Percentiles rank a stretch among this genome's conserved stretches.
phyloP scores from a whole-genome alignment of 2,329 filamentous ascomycete species.

The Paraphoma chrysanthemicola region DNA sequence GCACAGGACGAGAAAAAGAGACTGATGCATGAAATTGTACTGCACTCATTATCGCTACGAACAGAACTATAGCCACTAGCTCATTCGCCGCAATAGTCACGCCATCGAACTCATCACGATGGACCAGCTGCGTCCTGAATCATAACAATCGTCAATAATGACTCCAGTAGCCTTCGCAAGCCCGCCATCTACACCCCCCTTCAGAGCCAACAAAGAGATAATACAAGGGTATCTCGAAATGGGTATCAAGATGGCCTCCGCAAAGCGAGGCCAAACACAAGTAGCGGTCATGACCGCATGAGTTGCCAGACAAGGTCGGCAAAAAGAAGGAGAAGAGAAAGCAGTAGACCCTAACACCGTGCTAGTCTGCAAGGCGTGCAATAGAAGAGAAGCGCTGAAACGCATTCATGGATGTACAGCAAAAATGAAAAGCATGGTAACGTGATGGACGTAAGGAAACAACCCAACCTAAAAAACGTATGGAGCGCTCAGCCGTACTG shows the following conservation, averaged over 20 bases:
- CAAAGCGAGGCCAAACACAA: slow-evolving; percentile 1
- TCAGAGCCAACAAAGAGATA: slow-evolving; percentile 3
- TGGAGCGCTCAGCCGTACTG: slow-evolving; percentile 41
- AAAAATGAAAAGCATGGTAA: not conserved
- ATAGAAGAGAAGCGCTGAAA: slow-evolving; percentile 28
- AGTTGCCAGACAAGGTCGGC: slow-evolving; percentile 1
- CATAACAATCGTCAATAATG: too few species aligned
- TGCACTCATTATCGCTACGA: too few species aligned
- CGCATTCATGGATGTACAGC: not conserved
- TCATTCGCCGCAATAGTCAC: slow-evolving; percentile 3
- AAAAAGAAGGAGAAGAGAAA: not conserved
- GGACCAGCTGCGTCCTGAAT: not conserved
- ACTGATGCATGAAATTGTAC: too few species aligned
- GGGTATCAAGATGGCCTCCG: slow-evolving; percentile 29
- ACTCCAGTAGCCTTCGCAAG: not conserved
- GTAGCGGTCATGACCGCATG: slow-evolving; percentile 4
- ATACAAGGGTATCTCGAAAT: slow-evolving; percentile 33
- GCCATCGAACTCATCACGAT: slow-evolving; percentile 1
- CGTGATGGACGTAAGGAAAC: slow-evolving; percentile 17
- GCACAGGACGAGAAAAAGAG: too few species aligned
- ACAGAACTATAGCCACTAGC: not conserved
- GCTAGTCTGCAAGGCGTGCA: slow-evolving; percentile 17
- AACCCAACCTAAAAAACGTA: slow-evolving; percentile 16
- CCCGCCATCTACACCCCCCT: slow-evolving; percentile 14
- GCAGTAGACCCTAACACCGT: slow-evolving; percentile 19